phyloP scores from a whole-genome alignment of 2,329 filamentous ascomycete species.

The Hypocreales sp. region DNA sequence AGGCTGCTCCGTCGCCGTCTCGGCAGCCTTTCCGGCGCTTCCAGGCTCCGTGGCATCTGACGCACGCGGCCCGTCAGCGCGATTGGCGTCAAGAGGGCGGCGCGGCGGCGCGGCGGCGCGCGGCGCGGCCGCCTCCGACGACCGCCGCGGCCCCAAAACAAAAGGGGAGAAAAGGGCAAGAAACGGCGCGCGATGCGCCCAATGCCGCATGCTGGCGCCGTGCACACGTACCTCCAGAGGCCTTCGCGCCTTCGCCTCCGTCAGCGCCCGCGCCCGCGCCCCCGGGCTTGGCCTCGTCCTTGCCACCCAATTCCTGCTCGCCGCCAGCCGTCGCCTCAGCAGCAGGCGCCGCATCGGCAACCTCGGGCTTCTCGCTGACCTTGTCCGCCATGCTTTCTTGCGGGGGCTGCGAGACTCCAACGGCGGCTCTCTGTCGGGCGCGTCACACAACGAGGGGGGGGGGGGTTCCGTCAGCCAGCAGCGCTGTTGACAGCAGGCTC shows the following conservation, averaged over 20 bases:
- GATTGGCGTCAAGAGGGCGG: conserved; percentile 4
- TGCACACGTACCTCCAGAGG: conserved; percentile 15
- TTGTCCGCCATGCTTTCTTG: conserved; percentile 29
- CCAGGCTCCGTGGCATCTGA: conserved; percentile 13
- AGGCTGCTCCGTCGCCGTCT: conserved; percentile 14
- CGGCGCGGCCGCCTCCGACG: too few relatives aligned
- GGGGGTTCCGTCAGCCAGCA: too few relatives aligned
- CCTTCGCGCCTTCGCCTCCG: conserved; percentile 14
- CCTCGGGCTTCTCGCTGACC: conserved; percentile 19
- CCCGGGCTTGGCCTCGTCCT: conserved; percentile 9
- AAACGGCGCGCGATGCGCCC: not conserved
- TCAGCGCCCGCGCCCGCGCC: conserved; percentile 9
- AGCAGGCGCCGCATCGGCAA: conserved; percentile 14
- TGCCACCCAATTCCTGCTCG: conserved; percentile 8
- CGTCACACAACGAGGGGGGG: too few relatives aligned
- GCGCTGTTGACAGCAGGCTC: too few relatives aligned
- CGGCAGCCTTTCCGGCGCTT: conserved; percentile 13
- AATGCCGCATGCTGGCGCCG: not conserved
- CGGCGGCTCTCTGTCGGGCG: too few relatives aligned
- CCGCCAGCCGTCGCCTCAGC: conserved; percentile 10
- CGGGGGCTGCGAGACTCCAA: too few relatives aligned
- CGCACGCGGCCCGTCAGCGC: conserved; percentile 12
- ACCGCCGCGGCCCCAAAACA: too few relatives aligned
- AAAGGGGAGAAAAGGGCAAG: too few relatives aligned
- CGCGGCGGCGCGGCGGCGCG: too few relatives aligned